Base-by-base conservation (phyloP, 148 eudicot genomes). In the Linanthus parryae region DNA sequence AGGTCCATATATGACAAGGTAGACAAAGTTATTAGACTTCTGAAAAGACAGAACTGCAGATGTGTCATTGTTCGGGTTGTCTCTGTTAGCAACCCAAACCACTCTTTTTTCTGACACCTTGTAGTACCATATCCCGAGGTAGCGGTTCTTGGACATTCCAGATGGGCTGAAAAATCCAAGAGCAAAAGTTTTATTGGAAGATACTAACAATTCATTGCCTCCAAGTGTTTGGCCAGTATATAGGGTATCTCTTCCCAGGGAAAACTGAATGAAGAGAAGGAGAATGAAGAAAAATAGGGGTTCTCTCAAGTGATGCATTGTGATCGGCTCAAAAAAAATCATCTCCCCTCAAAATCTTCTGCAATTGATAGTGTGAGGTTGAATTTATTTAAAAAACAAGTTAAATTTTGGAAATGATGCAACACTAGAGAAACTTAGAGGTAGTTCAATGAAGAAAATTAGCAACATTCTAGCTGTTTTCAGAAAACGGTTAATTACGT, bases 131-230 rank as follows among this genome's bases (percentile, higher is more conserved):
- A 71, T 52, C 44, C 63, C 75, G 0, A 71, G 7, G 21, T 71
- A 65, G 1, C 71, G 57, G 8, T 45, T 65, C 12, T 11, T 39
- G 13, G 67, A 36, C 18, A 51, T 61, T 0, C n/a, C n/a, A n/a
- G 4, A 46, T 21, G 75, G 75, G 14, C 58, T 65, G 66, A 71
- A 71, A 55, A 65, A 71, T 20, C 71, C 71, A 2, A 71, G 25
- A 37, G 65, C 63, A 30, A 60, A 71, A 12, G 12, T 34, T 18
- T 44, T 40, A 8, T 44, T 28, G 14, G 75, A 71, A 20, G 57
- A 20, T 5, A 71, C 47, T 1, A 67, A 45, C 22, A 8, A 16
- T 3, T 51, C 47, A 19, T 33, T 14, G 20, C 55, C 67, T n/a
- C n/a, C n/a, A 27, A 63, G 55, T 0, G 41, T 38, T 22, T 55